Evolutionary conservation across 2,329 filamentous ascomycete species (phyloP), one percentile per base, ranked within the genome.

Genomic region (Cercospora sp.): DNA sequence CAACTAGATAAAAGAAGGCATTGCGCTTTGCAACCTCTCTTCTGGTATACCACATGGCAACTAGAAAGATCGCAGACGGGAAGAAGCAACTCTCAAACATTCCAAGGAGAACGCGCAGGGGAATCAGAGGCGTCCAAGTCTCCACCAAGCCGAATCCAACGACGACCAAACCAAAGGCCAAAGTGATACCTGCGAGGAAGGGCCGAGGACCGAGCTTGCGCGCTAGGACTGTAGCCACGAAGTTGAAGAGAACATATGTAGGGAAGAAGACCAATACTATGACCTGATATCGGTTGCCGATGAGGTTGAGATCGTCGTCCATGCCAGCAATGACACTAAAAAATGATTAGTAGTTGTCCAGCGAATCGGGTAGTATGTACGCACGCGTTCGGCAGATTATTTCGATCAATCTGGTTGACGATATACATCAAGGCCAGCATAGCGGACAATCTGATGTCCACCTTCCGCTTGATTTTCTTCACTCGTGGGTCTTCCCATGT

Each of bases 211-310:
- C 66, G 89, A 80, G 69, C 89, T 90, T 66, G 13, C 64, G 64
- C 3, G 64, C 49, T 7, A 66, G 24, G 8, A 66, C 59, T 7
- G 64, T 62, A 16, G 64, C 64, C n/a, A 67, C 0, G 86, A 88
- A 0, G 87, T 89, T 86, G 84, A 89, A 88, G 16, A 88, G 77
- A 1, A 89, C 78, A 71, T 89, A 89, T 32, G 78, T 79, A 64
- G 85, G 57, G 72, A 66, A 66, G 57, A 66, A 66, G 34, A 66
- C 63, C 43, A 66, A 59, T n/a, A 61, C 64, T 21, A 61, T 66
- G 57, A 66, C 24, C 24, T 28, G 34, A 12, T 66, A 61, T 72
- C 85, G 75, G 66, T 79, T 78, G 6, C 83, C 83, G 3, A 75
- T 77, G n/a, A 85, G 78, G 1, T 76, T 66, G 26, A 85, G 76